phyloP scores from a whole-genome alignment of 257 asterid species.

The Solanum pinnatisectum region DNA sequence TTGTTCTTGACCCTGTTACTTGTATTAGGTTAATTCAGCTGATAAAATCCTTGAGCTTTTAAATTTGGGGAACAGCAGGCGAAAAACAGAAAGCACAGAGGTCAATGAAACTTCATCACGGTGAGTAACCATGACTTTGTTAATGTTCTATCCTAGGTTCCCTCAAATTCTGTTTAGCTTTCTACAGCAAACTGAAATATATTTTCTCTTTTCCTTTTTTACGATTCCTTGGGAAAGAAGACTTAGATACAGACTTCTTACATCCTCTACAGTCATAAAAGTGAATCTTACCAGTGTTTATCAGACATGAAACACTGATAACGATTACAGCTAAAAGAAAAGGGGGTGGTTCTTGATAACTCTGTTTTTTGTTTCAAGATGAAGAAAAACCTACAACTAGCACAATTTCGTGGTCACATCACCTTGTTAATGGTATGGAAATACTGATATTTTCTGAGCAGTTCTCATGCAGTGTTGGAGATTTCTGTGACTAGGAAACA shows the following conservation, averaged over 20 bases:
- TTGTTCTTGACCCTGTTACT: conserved; percentile 10
- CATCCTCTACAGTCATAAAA: background rate
- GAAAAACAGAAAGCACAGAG: conserved; percentile 92
- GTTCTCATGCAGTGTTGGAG: conserved; percentile 97
- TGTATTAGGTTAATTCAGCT: conserved; percentile 79
- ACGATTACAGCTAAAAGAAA: background rate
- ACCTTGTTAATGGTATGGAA: background rate
- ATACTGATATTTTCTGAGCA: conserved; percentile 19
- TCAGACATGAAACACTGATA: background rate
- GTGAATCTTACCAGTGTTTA: background rate
- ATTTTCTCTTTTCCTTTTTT: background rate
- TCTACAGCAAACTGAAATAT: background rate
- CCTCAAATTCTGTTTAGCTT: background rate
- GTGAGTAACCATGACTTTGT: conserved; percentile 34
- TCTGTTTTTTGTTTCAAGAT: background rate
- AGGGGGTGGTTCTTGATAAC: background rate
- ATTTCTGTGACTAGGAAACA: conserved; percentile 67
- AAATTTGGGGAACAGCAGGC: conserved; percentile 84
- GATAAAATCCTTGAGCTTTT: conserved; percentile 84
- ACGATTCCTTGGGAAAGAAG: background rate
- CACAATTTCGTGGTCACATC: background rate
- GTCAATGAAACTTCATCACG: conserved; percentile 91
- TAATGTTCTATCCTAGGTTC: background rate
- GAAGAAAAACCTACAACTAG: background rate
- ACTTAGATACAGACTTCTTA: background rate